Percentiles rank a stretch among this genome's conserved stretches.
phyloP scores from a whole-genome alignment of 2,329 filamentous ascomycete species.

The Fusarium metavorans region DNA sequence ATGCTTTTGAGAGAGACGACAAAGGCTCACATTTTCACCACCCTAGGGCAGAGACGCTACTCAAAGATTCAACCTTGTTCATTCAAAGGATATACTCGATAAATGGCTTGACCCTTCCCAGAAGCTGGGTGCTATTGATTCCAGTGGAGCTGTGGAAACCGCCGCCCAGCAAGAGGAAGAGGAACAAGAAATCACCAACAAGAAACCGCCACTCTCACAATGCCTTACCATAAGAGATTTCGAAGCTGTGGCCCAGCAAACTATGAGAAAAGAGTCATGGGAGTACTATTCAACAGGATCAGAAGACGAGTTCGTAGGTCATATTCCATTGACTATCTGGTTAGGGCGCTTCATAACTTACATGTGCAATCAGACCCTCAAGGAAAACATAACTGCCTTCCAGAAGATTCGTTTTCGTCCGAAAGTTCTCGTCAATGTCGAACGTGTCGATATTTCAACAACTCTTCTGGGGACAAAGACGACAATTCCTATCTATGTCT shows the following conservation, averaged over 20 bases:
- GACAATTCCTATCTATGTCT: constrained; percentile 16
- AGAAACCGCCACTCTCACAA: constrained; percentile 11
- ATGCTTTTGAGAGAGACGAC: fast-evolving
- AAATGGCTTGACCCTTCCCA: constrained; percentile 18
- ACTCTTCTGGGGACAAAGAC: constrained; percentile 4
- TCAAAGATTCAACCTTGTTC: constrained; percentile 16
- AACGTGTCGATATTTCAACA: constrained; percentile 19
- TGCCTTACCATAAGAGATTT: constrained; percentile 24
- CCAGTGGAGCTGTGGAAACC: not conserved
- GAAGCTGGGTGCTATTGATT: constrained; percentile 17
- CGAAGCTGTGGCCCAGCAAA: constrained; percentile 1
- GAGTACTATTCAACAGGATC: constrained; percentile 30
- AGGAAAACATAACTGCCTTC: constrained; percentile 13
- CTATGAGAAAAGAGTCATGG: constrained; percentile 17
- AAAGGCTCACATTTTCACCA: not conserved
- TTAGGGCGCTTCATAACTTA: fast-evolving
- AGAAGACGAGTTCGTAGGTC: constrained; percentile 30
- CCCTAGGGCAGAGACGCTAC: constrained; percentile 24
- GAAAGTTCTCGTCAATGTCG: constrained; percentile 22
- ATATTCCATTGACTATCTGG: too few relatives aligned
- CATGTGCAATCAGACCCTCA: constrained; percentile 1
- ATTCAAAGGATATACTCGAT: constrained; percentile 23
- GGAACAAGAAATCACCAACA: not conserved
- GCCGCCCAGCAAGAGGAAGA: not conserved
- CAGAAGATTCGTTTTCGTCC: constrained; percentile 10